phyloP scores from a whole-genome alignment of 495 filamentous ascomycete genomes.

The Durotheca rogersii region DNA sequence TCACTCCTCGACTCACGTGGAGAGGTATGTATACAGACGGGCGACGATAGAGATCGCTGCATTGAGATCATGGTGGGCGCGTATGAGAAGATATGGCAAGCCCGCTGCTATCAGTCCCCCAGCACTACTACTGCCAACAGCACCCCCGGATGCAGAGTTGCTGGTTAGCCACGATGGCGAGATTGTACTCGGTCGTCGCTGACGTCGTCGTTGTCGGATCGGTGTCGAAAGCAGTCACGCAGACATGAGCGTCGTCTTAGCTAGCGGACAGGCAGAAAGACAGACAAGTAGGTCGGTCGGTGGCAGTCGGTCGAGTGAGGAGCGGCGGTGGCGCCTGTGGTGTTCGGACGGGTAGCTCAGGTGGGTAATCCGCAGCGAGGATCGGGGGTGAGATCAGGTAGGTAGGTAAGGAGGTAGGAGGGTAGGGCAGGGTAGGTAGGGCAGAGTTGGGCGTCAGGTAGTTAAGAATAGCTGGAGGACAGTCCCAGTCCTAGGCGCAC shows the following conservation, averaged over 20 bases:
- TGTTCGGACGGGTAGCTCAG: slow-evolving; percentile 20
- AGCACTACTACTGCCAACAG: slow-evolving; percentile 31
- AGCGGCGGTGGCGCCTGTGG: slow-evolving; percentile 8
- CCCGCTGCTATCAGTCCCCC: slow-evolving; percentile 23
- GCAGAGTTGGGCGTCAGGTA: slow-evolving; percentile 33
- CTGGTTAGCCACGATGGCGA: slow-evolving; percentile 30
- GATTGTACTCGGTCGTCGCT: slow-evolving; percentile 23
- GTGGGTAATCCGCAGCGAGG: slow-evolving; percentile 22
- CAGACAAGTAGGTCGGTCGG: no score
- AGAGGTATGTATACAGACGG: slow-evolving; percentile 52
- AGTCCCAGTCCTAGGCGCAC: slow-evolving; percentile 16
- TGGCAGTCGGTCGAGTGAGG: slow-evolving; percentile 2
- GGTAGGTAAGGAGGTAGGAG: slow-evolving; percentile 10
- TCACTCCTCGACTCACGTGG: slow-evolving; percentile 46
- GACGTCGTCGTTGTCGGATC: slow-evolving; percentile 9
- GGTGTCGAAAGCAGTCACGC: slow-evolving; percentile 21
- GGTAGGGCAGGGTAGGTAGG: no score
- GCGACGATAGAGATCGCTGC: slow-evolving; percentile 55
- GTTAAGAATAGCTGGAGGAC: slow-evolving; percentile 4
- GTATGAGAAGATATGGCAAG: slow-evolving; percentile 28
- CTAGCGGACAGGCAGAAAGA: no score
- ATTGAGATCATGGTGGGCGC: slow-evolving; percentile 57
- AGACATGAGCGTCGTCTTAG: slow-evolving; percentile 11
- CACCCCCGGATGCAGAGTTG: slow-evolving; percentile 25
- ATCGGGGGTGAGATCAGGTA: slow-evolving; percentile 4